phyloP scores from a whole-genome alignment of 176 grass and related monocot genomes.

The Urochloa ruziziensis region DNA sequence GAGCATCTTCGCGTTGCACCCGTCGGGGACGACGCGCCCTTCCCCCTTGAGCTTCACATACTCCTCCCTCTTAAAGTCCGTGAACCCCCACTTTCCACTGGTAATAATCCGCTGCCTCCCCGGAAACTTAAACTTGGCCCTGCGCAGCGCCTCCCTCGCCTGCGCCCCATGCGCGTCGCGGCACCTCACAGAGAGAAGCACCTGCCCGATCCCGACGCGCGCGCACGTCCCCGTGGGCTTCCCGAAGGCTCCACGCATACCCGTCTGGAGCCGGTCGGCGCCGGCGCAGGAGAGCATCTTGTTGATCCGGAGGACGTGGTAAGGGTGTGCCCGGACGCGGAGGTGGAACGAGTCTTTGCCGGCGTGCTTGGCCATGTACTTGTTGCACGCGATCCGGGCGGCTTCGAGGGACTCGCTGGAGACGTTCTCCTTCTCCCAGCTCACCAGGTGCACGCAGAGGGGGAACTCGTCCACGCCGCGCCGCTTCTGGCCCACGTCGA shows the following conservation, averaged over 20 bases:
- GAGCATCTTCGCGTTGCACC: too few relatives aligned
- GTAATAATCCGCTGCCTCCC: constrained; percentile 36
- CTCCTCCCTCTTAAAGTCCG: too few relatives aligned
- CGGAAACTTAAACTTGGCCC: constrained; percentile 62
- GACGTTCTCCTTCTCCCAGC: constrained; percentile 66
- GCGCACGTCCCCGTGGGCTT: constrained; percentile 52
- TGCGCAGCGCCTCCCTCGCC: constrained; percentile 38
- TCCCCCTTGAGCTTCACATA: too few relatives aligned
- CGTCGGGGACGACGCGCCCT: too few relatives aligned
- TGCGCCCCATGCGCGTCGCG: constrained; percentile 33
- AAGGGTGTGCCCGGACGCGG: constrained; percentile 41
- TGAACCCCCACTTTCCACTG: constrained; percentile 43
- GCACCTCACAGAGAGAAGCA: constrained; percentile 50
- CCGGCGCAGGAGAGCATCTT: constrained; percentile 69
- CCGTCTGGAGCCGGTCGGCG: constrained; percentile 54
- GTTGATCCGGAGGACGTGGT: constrained; percentile 59
- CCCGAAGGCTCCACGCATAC: constrained; percentile 50
- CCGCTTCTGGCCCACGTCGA: constrained; percentile 54
- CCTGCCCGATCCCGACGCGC: constrained; percentile 41
- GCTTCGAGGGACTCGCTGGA: constrained; percentile 49
- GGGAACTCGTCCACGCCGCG: constrained; percentile 48
- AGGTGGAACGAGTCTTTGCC: constrained; percentile 58
- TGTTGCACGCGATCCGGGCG: constrained; percentile 59
- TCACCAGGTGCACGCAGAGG: constrained; percentile 49
- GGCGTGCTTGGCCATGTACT: constrained; percentile 58